These are phyloP conservation scores for Litsea cubeba DNA, from an alignment of 164 flowering plant genomes.

Conservation along the genomic window DNA sequence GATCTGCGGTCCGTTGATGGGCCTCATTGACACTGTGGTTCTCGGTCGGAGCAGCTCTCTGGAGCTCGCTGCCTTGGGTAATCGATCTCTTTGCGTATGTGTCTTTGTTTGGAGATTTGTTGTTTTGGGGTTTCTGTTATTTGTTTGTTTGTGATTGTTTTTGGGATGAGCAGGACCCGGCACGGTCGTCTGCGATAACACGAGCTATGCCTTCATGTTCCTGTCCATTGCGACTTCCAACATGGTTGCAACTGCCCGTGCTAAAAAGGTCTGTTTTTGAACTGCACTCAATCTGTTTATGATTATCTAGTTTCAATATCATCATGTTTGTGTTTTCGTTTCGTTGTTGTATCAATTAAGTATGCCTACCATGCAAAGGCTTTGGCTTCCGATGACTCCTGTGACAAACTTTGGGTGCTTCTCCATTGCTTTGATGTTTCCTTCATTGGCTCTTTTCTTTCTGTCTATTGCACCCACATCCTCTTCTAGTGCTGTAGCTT, in stretches of 20 bases:
- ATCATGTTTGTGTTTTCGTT: too few species aligned
- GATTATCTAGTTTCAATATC: too few species aligned
- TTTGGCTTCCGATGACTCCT: too few species aligned
- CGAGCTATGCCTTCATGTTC: conserved; percentile 84
- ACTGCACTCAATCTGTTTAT: too few species aligned
- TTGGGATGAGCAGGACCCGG: conserved; percentile 66
- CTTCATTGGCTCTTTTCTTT: too few species aligned
- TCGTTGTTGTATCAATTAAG: too few species aligned
- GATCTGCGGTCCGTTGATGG: conserved; percentile 90
- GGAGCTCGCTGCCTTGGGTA: conserved; percentile 96
- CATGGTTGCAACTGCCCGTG: conserved; percentile 89
- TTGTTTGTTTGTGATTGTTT: not conserved
- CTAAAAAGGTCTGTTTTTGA: conserved; percentile 40
- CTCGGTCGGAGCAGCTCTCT: conserved; percentile 88
- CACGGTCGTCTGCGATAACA: conserved; percentile 79
- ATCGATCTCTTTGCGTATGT: not conserved
- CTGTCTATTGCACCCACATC: too few species aligned
- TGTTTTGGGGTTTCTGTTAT: not conserved
- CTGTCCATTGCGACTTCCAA: conserved; percentile 93
- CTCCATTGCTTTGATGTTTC: too few species aligned
- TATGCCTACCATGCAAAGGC: too few species aligned
- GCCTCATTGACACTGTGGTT: conserved; percentile 89
- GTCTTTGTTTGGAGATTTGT: not conserved
- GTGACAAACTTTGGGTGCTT: too few species aligned
- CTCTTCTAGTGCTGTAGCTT: too few species aligned